Evolutionary conservation across 345 rosid genomes (phyloP).

Genomic region (Linum lewisii): DNA sequence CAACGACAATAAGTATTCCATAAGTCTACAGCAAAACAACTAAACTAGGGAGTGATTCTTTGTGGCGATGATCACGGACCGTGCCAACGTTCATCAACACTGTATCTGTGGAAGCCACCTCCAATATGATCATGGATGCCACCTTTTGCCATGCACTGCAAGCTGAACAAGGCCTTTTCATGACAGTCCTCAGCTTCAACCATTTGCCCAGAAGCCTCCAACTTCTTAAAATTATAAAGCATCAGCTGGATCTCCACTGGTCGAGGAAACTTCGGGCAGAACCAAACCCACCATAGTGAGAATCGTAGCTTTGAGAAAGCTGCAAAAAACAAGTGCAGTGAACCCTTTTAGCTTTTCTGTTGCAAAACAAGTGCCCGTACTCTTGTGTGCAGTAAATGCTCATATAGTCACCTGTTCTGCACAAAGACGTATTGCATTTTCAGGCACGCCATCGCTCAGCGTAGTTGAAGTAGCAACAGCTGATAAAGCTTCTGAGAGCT

Average conservation of each 20-base stretch:
- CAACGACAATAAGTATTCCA: slow-evolving; percentile 17
- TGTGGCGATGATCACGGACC: slow-evolving; percentile 33
- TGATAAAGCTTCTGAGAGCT: slow-evolving; percentile 77
- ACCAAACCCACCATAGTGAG: slow-evolving; percentile 79
- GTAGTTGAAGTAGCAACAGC: slow-evolving; percentile 48
- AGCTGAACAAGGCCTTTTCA: slow-evolving; percentile 63
- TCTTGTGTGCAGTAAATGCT: no score
- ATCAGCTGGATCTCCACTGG: slow-evolving; percentile 92
- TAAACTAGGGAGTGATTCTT: not conserved
- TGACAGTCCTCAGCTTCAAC: slow-evolving; percentile 35
- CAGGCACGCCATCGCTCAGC: slow-evolving; percentile 54
- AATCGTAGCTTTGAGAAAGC: slow-evolving; percentile 73
- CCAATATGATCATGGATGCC: slow-evolving; percentile 95
- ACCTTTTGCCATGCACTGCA: slow-evolving; percentile 87
- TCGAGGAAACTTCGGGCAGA: slow-evolving; percentile 94
- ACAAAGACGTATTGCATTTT: slow-evolving; percentile 43
- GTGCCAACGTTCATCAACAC: slow-evolving; percentile 95
- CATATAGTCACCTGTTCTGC: slow-evolving; percentile 62
- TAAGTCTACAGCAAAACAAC: not conserved
- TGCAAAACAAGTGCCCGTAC: no score
- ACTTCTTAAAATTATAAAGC: slow-evolving; percentile 62
- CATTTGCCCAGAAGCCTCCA: slow-evolving; percentile 46
- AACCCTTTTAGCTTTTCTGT: no score
- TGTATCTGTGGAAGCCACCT: slow-evolving; percentile 95
- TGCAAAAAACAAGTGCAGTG: slow-evolving; percentile 19